phyloP scores from a whole-genome alignment of 2,329 filamentous ascomycete species.

The Paraphaeosphaeria minitans region DNA sequence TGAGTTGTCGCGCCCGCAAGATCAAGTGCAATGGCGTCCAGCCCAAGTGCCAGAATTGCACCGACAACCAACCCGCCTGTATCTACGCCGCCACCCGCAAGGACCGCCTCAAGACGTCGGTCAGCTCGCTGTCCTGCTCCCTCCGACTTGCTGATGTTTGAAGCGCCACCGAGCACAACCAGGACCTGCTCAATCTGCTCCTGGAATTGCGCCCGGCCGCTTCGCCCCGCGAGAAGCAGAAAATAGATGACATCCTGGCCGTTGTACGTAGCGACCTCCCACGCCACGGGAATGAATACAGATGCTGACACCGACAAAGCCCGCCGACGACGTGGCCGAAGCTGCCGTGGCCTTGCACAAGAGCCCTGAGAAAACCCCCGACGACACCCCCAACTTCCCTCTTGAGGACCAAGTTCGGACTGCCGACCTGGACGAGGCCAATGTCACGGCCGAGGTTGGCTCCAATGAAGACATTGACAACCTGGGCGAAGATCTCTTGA shows the following conservation, averaged over 20 bases:
- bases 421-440: conserved; percentile 8
- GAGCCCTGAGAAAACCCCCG: conserved; percentile 17
- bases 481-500: conserved; percentile 31
- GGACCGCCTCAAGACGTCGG: conserved; percentile 43
- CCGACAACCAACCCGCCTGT: conserved; percentile 32
- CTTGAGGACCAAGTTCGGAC: conserved; percentile 19
- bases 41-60: conserved; percentile 43
- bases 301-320: conserved; percentile 9
- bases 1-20: conserved; percentile 43
- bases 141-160: conserved; percentile 11
- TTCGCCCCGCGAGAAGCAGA: conserved; percentile 14
- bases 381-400: conserved; percentile 7
- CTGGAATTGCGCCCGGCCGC: conserved; percentile 24
- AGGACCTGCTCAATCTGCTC: conserved; percentile 36
- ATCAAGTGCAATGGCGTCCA: conserved; percentile 46
- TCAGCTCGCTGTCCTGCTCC: conserved; percentile 3
- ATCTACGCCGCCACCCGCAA: conserved; percentile 43
- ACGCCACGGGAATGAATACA: neutral
- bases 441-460: conserved; percentile 30
- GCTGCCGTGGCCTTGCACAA: conserved; percentile 19
- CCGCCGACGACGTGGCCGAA: conserved; percentile 27
- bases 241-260: conserved; percentile 29
- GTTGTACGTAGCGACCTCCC: conserved; percentile 15
- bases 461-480: conserved; percentile 31
- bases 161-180: conserved; percentile 36